Evolutionary conservation across 805 yeast genomes (phyloP).

Genomic region (Barnettozyma sp.): DNA sequence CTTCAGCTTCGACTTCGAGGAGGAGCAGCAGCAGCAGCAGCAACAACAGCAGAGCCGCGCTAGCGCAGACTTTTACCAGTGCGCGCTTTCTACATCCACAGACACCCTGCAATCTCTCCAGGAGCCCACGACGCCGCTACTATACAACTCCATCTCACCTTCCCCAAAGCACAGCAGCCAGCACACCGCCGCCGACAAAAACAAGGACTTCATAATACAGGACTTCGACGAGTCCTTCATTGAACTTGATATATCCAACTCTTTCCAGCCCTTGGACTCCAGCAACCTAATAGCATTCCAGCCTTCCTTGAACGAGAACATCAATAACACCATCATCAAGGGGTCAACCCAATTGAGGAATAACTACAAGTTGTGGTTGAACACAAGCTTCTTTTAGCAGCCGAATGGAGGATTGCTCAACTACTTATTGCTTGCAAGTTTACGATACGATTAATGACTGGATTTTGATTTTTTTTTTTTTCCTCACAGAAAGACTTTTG

Average conservation of each 20-base stretch:
- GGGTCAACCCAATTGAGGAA: conserved; percentile 21
- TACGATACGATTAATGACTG: not conserved
- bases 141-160: conserved; percentile 21
- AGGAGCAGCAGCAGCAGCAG: conserved; percentile 7
- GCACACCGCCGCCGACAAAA: too few relatives aligned
- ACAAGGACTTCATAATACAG: conserved; percentile 9
- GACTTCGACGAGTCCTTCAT: conserved; percentile 21
- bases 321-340: conserved; percentile 19
- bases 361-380: conserved; percentile 25
- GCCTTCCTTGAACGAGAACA: conserved; percentile 6
- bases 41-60: too few relatives aligned
- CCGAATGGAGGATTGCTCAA: not conserved
- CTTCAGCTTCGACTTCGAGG: conserved; percentile 12
- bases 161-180: conserved; percentile 13
- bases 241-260: conserved; percentile 18
- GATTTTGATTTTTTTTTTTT: too few relatives aligned
- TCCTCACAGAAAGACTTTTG: too few relatives aligned
- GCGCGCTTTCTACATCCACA: conserved; percentile 1
- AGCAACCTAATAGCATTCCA: conserved; percentile 8
- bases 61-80: conserved; percentile 7
- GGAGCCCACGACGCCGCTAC: conserved; percentile 21
- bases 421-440: not conserved
- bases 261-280: conserved; percentile 4
- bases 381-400: not conserved
- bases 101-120: conserved; percentile 14